Evolutionary conservation across 192 early-diverging fungal species (phyloP).

Genomic region (Rhizophagus clarus): DNA sequence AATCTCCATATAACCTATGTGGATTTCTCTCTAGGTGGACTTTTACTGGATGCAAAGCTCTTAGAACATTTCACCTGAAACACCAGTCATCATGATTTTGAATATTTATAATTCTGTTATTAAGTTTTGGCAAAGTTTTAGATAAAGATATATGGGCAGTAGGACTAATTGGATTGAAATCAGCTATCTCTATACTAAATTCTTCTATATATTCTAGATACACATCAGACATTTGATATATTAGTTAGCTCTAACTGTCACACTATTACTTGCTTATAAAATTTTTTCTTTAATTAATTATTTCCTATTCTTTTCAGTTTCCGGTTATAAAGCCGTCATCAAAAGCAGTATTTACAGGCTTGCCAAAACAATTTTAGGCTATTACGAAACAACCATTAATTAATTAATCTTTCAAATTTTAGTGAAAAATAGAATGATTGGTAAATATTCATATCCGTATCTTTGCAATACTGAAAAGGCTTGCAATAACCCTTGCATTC

Average conservation of each 20-base stretch:
- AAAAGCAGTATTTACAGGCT: neutral
- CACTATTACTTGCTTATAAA: too few species aligned
- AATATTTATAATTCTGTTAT: too few species aligned
- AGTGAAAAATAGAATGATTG: neutral
- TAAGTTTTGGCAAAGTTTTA: too few species aligned
- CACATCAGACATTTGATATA: slow-evolving; percentile 16
- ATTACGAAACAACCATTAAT: neutral
- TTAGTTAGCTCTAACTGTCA: too few species aligned
- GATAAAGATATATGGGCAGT: too few species aligned
- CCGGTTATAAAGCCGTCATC: neutral
- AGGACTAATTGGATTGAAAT: too few species aligned
- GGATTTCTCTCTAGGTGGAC: slow-evolving; percentile 23
- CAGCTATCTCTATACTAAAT: too few species aligned
- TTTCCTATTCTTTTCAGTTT: neutral
- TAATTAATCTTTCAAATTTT: neutral
- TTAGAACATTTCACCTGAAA: slow-evolving; percentile 3
- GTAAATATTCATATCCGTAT: neutral
- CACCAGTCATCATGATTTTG: slow-evolving; percentile 28
- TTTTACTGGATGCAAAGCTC: slow-evolving; percentile 21
- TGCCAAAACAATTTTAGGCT: neutral
- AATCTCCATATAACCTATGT: neutral
- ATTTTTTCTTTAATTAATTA: too few species aligned
- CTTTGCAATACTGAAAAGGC: too few species aligned
- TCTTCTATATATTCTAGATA: slow-evolving; percentile 20
- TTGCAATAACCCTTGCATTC: too few species aligned